phyloP scores from a whole-genome alignment of 495 filamentous ascomycete genomes.

The Patellaria atrata region DNA sequence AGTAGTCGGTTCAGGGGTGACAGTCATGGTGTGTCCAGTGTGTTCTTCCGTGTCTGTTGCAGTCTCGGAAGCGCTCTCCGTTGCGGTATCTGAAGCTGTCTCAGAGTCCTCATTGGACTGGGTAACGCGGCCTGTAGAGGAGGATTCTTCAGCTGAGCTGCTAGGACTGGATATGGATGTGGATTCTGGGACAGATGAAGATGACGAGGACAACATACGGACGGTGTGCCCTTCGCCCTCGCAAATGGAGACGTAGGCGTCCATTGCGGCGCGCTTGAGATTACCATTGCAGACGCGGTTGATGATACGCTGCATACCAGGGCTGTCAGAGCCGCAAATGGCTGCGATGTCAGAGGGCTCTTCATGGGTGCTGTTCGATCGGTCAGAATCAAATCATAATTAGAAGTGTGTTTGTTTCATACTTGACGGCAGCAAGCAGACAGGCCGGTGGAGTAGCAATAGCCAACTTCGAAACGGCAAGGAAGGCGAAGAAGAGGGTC shows the following conservation, averaged over 20 bases:
- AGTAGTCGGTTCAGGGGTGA: background rate
- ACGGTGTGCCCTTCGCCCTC: constrained; percentile 20
- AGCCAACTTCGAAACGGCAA: constrained; percentile 23
- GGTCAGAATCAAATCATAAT: constrained; percentile 5
- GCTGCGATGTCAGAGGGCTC: constrained; percentile 23
- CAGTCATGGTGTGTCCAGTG: too few relatives aligned
- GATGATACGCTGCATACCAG: constrained; percentile 16
- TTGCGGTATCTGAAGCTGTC: too few relatives aligned
- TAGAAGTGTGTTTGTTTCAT: constrained; percentile 5
- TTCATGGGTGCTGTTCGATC: constrained; percentile 21
- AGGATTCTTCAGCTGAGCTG: background rate
- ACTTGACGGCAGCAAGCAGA: constrained; percentile 31
- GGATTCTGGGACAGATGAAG: too few relatives aligned
- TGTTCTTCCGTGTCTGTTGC: too few relatives aligned
- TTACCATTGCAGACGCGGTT: constrained; percentile 20
- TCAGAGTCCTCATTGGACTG: background rate
- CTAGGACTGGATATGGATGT: too few relatives aligned
- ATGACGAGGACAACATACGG: constrained; percentile 17
- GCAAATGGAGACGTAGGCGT: constrained; percentile 21
- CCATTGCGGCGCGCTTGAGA: constrained; percentile 15
- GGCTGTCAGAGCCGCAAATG: constrained; percentile 24
- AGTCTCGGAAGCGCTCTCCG: too few relatives aligned
- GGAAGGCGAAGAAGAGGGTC: constrained; percentile 20
- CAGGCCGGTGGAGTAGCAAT: constrained; percentile 29
- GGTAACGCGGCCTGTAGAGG: background rate